A percentile compares a stretch with the other conserved stretches of the same genome.
phyloP scores from a whole-genome alignment of 2,329 filamentous ascomycete species.

The Aureobasidium sp. region DNA sequence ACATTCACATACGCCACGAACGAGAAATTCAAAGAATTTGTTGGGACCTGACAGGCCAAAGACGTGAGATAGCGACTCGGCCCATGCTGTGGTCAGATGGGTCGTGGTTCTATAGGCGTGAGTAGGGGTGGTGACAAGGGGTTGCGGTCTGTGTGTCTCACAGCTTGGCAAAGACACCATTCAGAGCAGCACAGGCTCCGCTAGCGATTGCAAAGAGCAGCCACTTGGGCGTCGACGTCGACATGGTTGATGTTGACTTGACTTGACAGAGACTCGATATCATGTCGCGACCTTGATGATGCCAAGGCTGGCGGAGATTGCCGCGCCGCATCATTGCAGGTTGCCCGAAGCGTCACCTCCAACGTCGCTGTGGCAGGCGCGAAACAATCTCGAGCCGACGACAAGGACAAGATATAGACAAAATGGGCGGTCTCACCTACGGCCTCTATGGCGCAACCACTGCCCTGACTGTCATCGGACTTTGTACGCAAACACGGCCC shows the following conservation, averaged over 20 bases:
- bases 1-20: slow-evolving; percentile 43
- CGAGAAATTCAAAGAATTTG: slow-evolving; percentile 42
- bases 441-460: slow-evolving; percentile 30
- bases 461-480: slow-evolving; percentile 31
- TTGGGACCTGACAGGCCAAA: slow-evolving; percentile 42
- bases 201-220: slow-evolving; percentile 65
- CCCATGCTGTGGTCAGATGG: slow-evolving; percentile 49
- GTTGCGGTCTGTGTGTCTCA: slow-evolving; percentile 34
- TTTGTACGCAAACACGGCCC: slow-evolving; percentile 28
- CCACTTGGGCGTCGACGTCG: slow-evolving; percentile 30
- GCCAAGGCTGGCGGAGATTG: slow-evolving; percentile 12
- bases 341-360: slow-evolving; percentile 10
- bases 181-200: slow-evolving; percentile 71
- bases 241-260: background rate
- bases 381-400: background rate
- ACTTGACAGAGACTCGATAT: background rate
- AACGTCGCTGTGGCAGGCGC: background rate
- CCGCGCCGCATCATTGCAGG: slow-evolving; percentile 6
- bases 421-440: slow-evolving; percentile 30
- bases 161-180: slow-evolving; percentile 80
- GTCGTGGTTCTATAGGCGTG: slow-evolving; percentile 51
- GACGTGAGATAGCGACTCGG: slow-evolving; percentile 41
- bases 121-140: background rate
- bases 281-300: slow-evolving; percentile 10
- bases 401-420: background rate